Conservation (phyloP, 140 eudicot species). For the Ambrosia hybrid region DNA sequence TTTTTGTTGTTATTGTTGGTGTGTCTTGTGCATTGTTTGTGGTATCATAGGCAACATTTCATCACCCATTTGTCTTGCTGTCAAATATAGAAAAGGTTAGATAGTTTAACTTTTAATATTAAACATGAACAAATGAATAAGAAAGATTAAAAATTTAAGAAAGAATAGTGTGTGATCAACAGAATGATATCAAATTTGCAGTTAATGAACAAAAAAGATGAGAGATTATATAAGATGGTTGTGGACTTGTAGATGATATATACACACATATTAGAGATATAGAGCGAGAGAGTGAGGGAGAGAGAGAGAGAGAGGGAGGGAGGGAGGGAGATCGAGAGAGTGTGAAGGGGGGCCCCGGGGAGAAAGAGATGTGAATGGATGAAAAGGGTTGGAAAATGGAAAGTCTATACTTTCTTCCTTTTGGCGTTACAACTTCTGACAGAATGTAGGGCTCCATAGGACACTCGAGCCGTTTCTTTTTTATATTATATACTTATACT, state of each 20-base stretch:
- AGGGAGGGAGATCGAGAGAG: background rate
- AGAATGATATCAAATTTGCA: slow-evolving; percentile 15
- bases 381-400: slow-evolving; percentile 56
- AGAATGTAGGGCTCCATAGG: slow-evolving; percentile 49
- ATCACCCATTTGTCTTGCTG: slow-evolving; percentile 2
- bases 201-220: slow-evolving; percentile 65
- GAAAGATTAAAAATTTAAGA: slow-evolving; percentile 1
- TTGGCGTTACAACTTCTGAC: slow-evolving; percentile 36
- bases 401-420: slow-evolving; percentile 30
- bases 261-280: background rate
- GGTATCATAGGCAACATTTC: slow-evolving; percentile 17
- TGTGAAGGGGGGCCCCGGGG: no score
- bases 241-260: background rate
- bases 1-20: no score
- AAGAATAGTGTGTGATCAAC: slow-evolving; percentile 12
- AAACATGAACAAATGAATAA: background rate
- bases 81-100: background rate
- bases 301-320: background rate
- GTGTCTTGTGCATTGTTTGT: no score
- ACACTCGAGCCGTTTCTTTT: slow-evolving; percentile 34
- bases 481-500: no score
- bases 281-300: background rate
- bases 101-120: background rate
- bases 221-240: slow-evolving; percentile 29
- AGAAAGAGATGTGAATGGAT: no score